Evolutionary conservation across 306 rosid species (phyloP), one percentile per base, ranked within the genome.

Genomic region (Senna tora): DNA sequence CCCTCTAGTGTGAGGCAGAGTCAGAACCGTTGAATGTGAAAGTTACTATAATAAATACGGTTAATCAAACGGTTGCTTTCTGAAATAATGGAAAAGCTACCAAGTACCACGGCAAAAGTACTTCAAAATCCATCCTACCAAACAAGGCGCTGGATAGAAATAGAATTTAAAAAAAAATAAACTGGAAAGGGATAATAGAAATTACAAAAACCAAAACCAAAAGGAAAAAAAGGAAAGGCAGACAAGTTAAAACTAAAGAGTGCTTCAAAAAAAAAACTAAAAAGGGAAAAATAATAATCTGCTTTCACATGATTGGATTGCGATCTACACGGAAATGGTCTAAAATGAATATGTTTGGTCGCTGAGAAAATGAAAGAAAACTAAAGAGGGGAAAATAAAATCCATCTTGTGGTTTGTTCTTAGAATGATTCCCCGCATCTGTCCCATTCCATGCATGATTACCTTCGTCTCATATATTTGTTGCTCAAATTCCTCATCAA

Each of bases 41-140:
- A 67, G 46, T 67, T 75, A 16, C 49, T 12, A 61, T 21, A 17
- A 61, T 21, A 17, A 76, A 80, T 70, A 74, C 67, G 50, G 73
- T 67, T 33, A 52, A 30, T 50, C 56, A 38, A 19, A 58, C 16
- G 13, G 47, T 22, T 41, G 17, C 39, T 80, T 52, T 10, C 17
- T 9, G 2, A 11, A 20, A 32, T 22, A 19, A 19, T 6, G 14
- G 64, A 75, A 82, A 83, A 41, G 70, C 79, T 19, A 25, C n/a
- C n/a, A 69, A 80, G 92, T 83, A 89, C 87, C 80, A 86, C 92
- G 82, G 90, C 39, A 79, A 58, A 76, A 67, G 87, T 82, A 79
- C 89, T 57, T 50, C 1, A 12, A 71, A 67, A 73, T 76, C 77
- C 57, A 7, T 45, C 50, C 59, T 75, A 9, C 78, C 65, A 54